Conservation (phyloP, 768 basidiomycete species). For the Omphalotus guepiniiformis region DNA sequence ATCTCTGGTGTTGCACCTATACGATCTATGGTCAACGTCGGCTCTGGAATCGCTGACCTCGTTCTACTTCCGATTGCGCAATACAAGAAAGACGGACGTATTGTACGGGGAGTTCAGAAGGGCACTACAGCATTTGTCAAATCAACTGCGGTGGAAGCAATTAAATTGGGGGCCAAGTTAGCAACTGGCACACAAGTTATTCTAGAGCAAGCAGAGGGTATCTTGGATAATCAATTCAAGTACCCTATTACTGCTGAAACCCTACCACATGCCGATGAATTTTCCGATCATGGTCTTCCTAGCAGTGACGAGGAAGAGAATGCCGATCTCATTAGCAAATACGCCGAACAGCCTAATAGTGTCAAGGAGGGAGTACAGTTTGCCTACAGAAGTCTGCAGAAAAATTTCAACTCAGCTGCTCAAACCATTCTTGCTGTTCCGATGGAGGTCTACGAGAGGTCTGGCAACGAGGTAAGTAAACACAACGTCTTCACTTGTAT, state of each 20-base stretch:
- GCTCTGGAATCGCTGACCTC: slow-evolving; percentile 94
- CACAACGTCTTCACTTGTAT: background rate
- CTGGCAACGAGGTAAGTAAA: slow-evolving; percentile 76
- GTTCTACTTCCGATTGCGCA: slow-evolving; percentile 95
- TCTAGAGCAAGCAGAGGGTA: slow-evolving; percentile 89
- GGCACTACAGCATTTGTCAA: slow-evolving; percentile 91
- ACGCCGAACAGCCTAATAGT: slow-evolving; percentile 86
- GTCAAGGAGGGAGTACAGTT: slow-evolving; percentile 84
- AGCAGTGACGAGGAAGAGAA: slow-evolving; percentile 28
- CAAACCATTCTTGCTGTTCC: slow-evolving; percentile 98
- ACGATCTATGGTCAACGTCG: slow-evolving; percentile 94
- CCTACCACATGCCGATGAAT: slow-evolving; percentile 38
- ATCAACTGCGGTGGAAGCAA: slow-evolving; percentile 92
- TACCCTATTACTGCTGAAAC: slow-evolving; percentile 65
- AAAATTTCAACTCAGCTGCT: slow-evolving; percentile 88
- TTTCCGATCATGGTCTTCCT: slow-evolving; percentile 7
- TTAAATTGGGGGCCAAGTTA: slow-evolving; percentile 89
- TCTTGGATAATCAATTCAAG: slow-evolving; percentile 77
- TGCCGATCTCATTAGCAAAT: slow-evolving; percentile 71
- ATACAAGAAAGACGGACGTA: slow-evolving; percentile 93
- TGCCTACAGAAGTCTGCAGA: slow-evolving; percentile 85
- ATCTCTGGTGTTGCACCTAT: slow-evolving; percentile 96
- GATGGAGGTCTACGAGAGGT: slow-evolving; percentile 97
- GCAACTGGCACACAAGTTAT: slow-evolving; percentile 99
- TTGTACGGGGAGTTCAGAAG: slow-evolving; percentile 90